phyloP scores from a whole-genome alignment of 2,329 filamentous ascomycete genomes.

The Exophiala aquamarina region DNA sequence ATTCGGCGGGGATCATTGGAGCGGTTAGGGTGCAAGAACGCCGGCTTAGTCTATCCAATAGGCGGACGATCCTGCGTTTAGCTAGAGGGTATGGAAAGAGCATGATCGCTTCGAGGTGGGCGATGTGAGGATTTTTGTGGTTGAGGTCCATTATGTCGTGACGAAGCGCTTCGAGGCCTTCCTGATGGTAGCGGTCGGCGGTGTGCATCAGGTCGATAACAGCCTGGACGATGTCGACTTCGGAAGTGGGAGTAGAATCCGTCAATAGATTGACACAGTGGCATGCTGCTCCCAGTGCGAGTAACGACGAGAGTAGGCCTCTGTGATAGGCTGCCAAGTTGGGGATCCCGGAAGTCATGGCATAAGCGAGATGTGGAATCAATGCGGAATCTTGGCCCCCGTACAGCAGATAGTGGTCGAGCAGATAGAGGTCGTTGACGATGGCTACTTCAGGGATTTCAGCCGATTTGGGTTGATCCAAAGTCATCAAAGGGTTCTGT shows the following conservation, averaged over 20 bases:
- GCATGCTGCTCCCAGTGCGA: too few species aligned
- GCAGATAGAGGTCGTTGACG: too few species aligned
- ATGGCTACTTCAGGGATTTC: too few species aligned
- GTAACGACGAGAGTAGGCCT: too few species aligned
- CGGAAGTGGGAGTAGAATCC: not conserved
- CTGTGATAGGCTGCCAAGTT: too few species aligned
- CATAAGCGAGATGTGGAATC: not conserved
- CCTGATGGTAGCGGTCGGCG: slow-evolving; percentile 7
- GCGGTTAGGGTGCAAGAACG: too few species aligned
- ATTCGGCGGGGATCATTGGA: too few species aligned
- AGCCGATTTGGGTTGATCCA: too few species aligned
- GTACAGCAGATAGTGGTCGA: too few species aligned
- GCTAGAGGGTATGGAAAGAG: slow-evolving; percentile 10
- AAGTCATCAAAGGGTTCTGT: too few species aligned
- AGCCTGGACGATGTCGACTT: not conserved
- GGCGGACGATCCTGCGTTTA: slow-evolving; percentile 5
- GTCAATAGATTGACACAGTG: slow-evolving; percentile 1
- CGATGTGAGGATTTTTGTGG: slow-evolving; percentile 5
- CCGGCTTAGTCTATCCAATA: not conserved
- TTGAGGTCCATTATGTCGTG: not conserved
- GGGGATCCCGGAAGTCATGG: too few species aligned
- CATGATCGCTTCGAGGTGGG: slow-evolving; percentile 6
- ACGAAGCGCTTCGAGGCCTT: slow-evolving; percentile 3
- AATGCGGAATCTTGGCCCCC: not conserved
- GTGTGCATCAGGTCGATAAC: slow-evolving; percentile 3